Percentiles rank a stretch among this genome's conserved stretches.
These are phyloP conservation scores for Talaromyces funiculosus DNA, from an alignment of 2,329 filamentous ascomycete genomes.

Conservation along the genomic window DNA sequence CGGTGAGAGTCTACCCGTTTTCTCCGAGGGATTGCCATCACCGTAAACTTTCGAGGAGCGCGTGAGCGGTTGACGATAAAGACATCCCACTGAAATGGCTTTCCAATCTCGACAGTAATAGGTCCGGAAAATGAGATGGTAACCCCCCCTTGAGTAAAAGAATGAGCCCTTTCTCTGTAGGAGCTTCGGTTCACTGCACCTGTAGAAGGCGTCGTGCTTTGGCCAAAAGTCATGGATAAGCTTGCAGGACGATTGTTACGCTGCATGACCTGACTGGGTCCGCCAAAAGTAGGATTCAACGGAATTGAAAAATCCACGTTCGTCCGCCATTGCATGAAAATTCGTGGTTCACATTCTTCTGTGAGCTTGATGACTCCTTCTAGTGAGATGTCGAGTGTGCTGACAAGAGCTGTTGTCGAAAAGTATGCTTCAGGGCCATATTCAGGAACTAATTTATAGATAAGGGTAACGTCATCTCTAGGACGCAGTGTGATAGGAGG, in stretches of 20 bases:
- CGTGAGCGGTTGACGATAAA: slow-evolving; percentile 56
- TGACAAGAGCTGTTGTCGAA: slow-evolving; percentile 34
- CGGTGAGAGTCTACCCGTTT: slow-evolving; percentile 37
- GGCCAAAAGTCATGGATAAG: slow-evolving; percentile 31
- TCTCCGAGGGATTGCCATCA: slow-evolving; percentile 49
- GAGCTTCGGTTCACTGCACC: slow-evolving; percentile 27
- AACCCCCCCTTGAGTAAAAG: slow-evolving; percentile 41
- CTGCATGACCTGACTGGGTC: slow-evolving; percentile 42
- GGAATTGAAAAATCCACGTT: slow-evolving; percentile 46
- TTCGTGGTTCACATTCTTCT: slow-evolving; percentile 38
- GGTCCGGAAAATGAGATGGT: slow-evolving; percentile 54
- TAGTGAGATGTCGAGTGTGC: slow-evolving; percentile 45
- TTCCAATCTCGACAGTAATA: slow-evolving; percentile 44
- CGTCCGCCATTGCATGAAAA: slow-evolving; percentile 45
- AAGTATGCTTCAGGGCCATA: slow-evolving; percentile 31
- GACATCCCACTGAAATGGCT: slow-evolving; percentile 51
- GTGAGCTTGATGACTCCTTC: slow-evolving; percentile 37
- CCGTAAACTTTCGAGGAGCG: slow-evolving; percentile 49
- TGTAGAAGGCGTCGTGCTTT: slow-evolving; percentile 16
- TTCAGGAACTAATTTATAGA: slow-evolving; percentile 49
- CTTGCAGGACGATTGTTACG: slow-evolving; percentile 41
- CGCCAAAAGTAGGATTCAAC: slow-evolving; percentile 44
- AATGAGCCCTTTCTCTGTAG: slow-evolving; percentile 33
- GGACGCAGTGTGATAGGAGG: slow-evolving; percentile 43
- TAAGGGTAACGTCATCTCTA: slow-evolving; percentile 52